A percentile compares a stretch with the other conserved stretches of the same genome.
Conservation (phyloP, 1,284 basidiomycete species). For the Stygiomarasmius scandens region DNA sequence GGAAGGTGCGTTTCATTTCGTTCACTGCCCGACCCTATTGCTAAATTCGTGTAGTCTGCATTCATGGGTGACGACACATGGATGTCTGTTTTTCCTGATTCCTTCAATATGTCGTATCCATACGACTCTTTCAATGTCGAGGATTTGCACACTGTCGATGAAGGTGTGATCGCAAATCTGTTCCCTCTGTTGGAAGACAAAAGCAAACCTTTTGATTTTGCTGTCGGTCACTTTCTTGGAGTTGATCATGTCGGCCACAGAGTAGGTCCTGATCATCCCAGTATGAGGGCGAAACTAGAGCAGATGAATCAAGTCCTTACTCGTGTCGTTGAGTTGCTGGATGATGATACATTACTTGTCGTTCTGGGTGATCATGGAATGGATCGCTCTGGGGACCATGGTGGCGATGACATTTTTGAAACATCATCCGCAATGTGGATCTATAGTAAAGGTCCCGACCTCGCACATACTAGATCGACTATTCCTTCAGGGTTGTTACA, state of each 20-base stretch:
- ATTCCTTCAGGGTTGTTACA: slow-evolving; percentile 55
- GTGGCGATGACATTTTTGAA: slow-evolving; percentile 88
- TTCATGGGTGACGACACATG: slow-evolving; percentile 99
- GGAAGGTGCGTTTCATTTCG: slow-evolving; percentile 48
- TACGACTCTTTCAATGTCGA: slow-evolving; percentile 99
- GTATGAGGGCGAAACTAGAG: slow-evolving; percentile 82
- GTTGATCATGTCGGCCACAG: slow-evolving; percentile 97
- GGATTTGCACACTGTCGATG: slow-evolving; percentile 94
- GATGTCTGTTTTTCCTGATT: slow-evolving; percentile 84
- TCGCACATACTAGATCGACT: slow-evolving; percentile 38
- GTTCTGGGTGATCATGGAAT: slow-evolving; percentile 98
- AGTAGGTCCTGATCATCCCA: slow-evolving; percentile 86
- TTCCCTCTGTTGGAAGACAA: slow-evolving; percentile 70
- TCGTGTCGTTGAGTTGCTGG: slow-evolving; percentile 67
- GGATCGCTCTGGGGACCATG: slow-evolving; percentile 95
- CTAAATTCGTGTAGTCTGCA: slow-evolving; percentile 49
- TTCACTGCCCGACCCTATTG: background rate
- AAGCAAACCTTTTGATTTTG: slow-evolving; percentile 63
- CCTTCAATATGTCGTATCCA: slow-evolving; percentile 80
- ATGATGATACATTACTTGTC: slow-evolving; percentile 87
- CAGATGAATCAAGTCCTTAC: slow-evolving; percentile 87
- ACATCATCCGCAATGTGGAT: slow-evolving; percentile 90
- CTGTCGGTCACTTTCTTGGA: slow-evolving; percentile 95
- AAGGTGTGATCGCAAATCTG: slow-evolving; percentile 85
- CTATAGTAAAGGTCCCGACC: slow-evolving; percentile 72